Base-by-base conservation (phyloP, 352 stramenopile genomes). In the Globisporangium iwayamae region DNA sequence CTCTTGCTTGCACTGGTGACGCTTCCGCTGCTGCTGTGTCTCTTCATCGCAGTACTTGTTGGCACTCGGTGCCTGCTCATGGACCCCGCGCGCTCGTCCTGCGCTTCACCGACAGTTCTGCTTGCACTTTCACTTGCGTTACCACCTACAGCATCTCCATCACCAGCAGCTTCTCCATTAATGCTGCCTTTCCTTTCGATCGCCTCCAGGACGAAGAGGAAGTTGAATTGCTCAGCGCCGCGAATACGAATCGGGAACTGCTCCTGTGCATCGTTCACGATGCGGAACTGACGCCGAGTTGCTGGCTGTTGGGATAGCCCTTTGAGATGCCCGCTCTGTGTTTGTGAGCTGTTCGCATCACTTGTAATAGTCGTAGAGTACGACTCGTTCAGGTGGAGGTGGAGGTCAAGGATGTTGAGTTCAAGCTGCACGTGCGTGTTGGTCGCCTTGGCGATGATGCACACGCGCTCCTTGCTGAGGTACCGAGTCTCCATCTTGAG, bases 201-300 rank as follows among this genome's bases (percentile, higher is more conserved):
- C 51, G 67, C 67, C 60, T 82, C 76, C 54, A 87, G 45, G 45
- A 83, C 59, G 41, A 76, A 84, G 9, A 84, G 58, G 39, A 90
- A 92, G 62, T 90, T 89, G 70, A 76, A 84, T 63, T 84, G 74
- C 63, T 92, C 83, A 32, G 74, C 69, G 3, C 81, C 71, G 0
- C 69, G 55, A 10, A 92, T 54, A 30, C 71, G 54, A 36, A 90
- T 76, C n/a, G 83, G 83, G 70, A 89, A 87, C 58, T 72, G 71
- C n/a, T 71, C 68, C 46, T 78, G 76, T 22, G 73, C 60, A 34
- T 72, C 74, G 30, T 70, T 75, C 25, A 78, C 68, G 38, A 80
- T 55, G 22, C 68, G 66, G 57, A 83, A 85, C 30, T 67, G 69
- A 54, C 43, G 32, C 25, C 14, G 20, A 9, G 16, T 36, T 18